These are phyloP conservation scores for Monosporascus cannonballus DNA, from an alignment of 2,329 filamentous ascomycete species.

Conservation along the genomic window DNA sequence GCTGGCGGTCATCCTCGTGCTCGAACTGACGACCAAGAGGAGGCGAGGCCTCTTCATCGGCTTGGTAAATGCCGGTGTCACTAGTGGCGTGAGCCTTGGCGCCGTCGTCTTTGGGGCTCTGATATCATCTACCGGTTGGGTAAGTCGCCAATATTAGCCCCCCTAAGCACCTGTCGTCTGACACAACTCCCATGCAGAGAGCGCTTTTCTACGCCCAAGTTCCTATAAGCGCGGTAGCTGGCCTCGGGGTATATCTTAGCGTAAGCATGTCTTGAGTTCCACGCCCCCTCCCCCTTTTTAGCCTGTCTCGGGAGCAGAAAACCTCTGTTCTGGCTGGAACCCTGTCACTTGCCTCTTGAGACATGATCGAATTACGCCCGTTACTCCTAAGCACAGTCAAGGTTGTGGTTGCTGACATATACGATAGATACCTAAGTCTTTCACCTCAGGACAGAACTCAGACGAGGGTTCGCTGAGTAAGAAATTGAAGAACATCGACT, in stretches of 20 bases:
- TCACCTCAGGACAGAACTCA: constrained; percentile 27
- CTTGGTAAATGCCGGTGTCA: constrained; percentile 66
- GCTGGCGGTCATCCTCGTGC: constrained; percentile 66
- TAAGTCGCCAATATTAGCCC: constrained; percentile 31
- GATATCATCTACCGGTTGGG: constrained; percentile 62
- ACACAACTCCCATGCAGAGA: constrained; percentile 34
- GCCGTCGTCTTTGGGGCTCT: constrained; percentile 65
- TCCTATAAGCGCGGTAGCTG: constrained; percentile 56
- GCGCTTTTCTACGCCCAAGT: constrained; percentile 70
- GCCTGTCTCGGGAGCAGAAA: no score
- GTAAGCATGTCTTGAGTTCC: no score
- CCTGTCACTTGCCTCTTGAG: no score
- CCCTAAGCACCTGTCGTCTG: neutral
- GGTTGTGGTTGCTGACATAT: no score
- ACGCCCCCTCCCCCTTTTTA: no score
- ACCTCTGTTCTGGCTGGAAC: no score
- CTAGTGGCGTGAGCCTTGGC: constrained; percentile 63
- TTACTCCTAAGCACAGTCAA: no score
- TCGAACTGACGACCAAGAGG: constrained; percentile 65
- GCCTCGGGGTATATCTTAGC: constrained; percentile 55
- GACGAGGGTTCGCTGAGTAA: constrained; percentile 35
- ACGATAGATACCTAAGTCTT: constrained; percentile 43
- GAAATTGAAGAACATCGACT: constrained; percentile 66
- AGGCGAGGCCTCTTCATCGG: constrained; percentile 69
- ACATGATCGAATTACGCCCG: no score